Evolutionary conservation across 1,284 basidiomycete genomes (phyloP), one percentile per base, ranked within the genome.

Genomic region (Ustilago shanxiensis): DNA sequence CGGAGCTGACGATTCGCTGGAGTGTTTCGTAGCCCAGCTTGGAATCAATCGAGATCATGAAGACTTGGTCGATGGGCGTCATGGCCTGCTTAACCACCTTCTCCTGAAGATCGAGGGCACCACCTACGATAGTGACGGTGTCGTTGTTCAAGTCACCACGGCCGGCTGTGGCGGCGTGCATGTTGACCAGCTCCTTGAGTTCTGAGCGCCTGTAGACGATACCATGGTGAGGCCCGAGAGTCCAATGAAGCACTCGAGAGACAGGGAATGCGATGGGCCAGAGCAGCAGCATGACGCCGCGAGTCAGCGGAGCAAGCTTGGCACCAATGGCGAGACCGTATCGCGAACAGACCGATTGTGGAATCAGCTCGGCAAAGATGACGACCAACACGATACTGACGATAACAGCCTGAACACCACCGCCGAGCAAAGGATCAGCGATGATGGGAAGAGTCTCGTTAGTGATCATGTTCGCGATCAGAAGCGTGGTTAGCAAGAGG

Each of bases 321-420:
- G 86, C 86, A 47, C 85, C 85, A 50, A 87, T 82, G 16, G 70
- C 79, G 22, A 87, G 75, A 7, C 86, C 86, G 70, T 85, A 87
- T 10, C 86, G 82, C 11, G 85, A 81, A 61, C 86, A 87, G 29
- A 89, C 88, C 28, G 87, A 87, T 79, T 89, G 89, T 0, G 95
- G 95, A 68, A 97, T 97, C 78, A 98, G 93, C 87, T 97, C 95
- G 54, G 93, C 88, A 84, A 94, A 94, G 72, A 93, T 93, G 78
- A 85, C 80, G 69, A 85, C 81, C 9, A 85, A 67, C 10, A 85
- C 83, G 54, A 82, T 85, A 31, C 79, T 80, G 58, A 83, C 76
- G 35, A 84, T 72, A 44, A 85, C 84, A 54, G 93, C 92, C 81
- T 89, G 90, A 13, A 92, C 87, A 29, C 94, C 93, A 44, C 94